Percentiles rank a stretch among this genome's conserved stretches.
These are phyloP conservation scores for Amauroascus niger DNA, from an alignment of 2,329 filamentous ascomycete genomes.

Conservation along the genomic window DNA sequence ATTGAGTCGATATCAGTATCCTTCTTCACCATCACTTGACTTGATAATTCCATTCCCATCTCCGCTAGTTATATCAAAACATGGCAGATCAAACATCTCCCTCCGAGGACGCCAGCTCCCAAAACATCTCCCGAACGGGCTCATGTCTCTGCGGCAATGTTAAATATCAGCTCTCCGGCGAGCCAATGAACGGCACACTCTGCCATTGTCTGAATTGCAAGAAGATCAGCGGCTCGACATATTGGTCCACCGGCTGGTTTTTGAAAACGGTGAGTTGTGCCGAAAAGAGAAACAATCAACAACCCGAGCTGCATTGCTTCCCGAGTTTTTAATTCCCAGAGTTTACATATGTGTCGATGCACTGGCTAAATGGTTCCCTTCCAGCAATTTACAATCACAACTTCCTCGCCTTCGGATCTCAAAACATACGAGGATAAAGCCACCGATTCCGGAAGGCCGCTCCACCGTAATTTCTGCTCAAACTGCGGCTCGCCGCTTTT, in stretches of 20 bases:
- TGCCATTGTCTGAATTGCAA: constrained; percentile 7
- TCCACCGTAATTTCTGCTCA: not conserved
- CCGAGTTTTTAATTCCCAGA: not conserved
- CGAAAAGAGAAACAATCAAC: not conserved
- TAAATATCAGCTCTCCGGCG: not conserved
- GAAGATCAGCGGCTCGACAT: not conserved
- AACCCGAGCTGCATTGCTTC: not conserved
- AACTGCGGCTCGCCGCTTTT: constrained; percentile 1
- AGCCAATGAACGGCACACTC: not conserved
- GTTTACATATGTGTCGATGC: not conserved
- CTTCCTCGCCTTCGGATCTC: not conserved
- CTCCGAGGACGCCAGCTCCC: not conserved
- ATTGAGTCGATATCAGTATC: too few species aligned
- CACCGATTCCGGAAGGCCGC: not conserved
- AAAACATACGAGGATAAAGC: constrained; percentile 1
- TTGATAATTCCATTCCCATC: not conserved
- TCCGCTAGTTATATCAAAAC: too few species aligned
- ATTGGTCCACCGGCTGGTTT: not conserved
- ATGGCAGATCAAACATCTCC: not conserved
- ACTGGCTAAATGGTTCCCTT: not conserved
- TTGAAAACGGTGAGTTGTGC: not conserved
- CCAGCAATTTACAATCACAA: not conserved
- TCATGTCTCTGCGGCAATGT: constrained; percentile 7
- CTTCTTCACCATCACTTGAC: too few species aligned
- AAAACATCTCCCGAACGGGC: not conserved